phyloP scores from a whole-genome alignment of 129 eudicot genomes.

The Scalesia atractyloides region DNA sequence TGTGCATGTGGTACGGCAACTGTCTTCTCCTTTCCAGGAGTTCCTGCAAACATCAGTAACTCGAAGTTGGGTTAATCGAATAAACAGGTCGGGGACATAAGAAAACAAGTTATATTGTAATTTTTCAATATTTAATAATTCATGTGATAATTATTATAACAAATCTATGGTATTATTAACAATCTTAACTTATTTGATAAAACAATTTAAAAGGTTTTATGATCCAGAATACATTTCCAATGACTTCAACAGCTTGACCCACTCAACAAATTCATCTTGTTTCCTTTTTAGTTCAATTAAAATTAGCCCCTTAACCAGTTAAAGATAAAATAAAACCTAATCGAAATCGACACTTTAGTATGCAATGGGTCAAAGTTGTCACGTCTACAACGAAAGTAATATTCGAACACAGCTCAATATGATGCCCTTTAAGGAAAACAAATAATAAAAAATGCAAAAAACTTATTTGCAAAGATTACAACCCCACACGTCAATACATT shows the following conservation, averaged over 20 bases:
- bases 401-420: background rate
- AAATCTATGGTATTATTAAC: background rate
- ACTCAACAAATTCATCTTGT: background rate
- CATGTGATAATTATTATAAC: background rate
- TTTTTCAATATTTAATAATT: too few species aligned
- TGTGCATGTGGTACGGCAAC: conserved; percentile 99
- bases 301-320: background rate
- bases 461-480: too few species aligned
- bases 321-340: too few species aligned
- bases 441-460: too few species aligned
- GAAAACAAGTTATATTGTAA: too few species aligned
- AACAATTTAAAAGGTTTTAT: too few species aligned
- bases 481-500: too few species aligned
- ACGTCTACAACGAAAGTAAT: background rate
- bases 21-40: conserved; percentile 81
- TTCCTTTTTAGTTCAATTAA: background rate
- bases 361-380: background rate
- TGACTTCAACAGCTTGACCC: background rate
- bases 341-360: too few species aligned
- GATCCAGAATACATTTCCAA: too few species aligned
- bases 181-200: background rate
- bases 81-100: background rate
- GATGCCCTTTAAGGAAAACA: background rate
- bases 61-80: background rate
- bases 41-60: conserved; percentile 45